These are phyloP conservation scores for Diaporthe nobilis DNA, from an alignment of 2,329 filamentous ascomycete species.

Conservation along the genomic window DNA sequence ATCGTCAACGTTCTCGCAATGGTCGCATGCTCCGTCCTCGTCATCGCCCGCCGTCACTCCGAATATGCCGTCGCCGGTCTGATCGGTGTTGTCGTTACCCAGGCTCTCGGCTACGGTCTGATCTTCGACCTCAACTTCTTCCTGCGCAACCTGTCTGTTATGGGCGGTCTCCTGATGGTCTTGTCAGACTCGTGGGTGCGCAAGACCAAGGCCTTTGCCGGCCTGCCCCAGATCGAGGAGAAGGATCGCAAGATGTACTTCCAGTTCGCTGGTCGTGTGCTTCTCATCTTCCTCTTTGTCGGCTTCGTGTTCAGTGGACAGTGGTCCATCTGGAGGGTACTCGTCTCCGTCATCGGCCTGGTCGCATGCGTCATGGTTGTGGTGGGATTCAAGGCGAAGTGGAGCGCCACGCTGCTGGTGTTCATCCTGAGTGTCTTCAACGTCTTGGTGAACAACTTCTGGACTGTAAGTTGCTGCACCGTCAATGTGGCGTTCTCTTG, in stretches of 20 bases:
- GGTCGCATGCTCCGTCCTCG: conserved; percentile 83
- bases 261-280: conserved; percentile 93
- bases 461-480: conserved; percentile 81
- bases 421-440: conserved; percentile 98
- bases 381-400: conserved; percentile 99
- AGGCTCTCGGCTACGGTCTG: conserved; percentile 95
- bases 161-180: conserved; percentile 97
- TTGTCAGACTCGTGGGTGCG: conserved; percentile 98
- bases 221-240: conserved; percentile 93
- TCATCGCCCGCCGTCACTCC: conserved; percentile 93
- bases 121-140: conserved; percentile 99
- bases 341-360: conserved; percentile 87
- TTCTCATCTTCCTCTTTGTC: conserved; percentile 97
- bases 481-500: background rate
- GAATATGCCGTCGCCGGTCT: conserved; percentile 94
- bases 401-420: conserved; percentile 94
- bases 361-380: conserved; percentile 98
- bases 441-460: conserved; percentile 98
- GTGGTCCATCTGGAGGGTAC: conserved; percentile 90
- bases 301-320: conserved; percentile 96
- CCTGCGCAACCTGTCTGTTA: conserved; percentile 97
- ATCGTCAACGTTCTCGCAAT: conserved; percentile 92
- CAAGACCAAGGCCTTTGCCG: conserved; percentile 97
- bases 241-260: conserved; percentile 99
- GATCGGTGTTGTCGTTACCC: conserved; percentile 89